These are phyloP conservation scores for Plasmodium gonderi DNA, from an alignment of 169 alveolate species.

Conservation along the genomic window DNA sequence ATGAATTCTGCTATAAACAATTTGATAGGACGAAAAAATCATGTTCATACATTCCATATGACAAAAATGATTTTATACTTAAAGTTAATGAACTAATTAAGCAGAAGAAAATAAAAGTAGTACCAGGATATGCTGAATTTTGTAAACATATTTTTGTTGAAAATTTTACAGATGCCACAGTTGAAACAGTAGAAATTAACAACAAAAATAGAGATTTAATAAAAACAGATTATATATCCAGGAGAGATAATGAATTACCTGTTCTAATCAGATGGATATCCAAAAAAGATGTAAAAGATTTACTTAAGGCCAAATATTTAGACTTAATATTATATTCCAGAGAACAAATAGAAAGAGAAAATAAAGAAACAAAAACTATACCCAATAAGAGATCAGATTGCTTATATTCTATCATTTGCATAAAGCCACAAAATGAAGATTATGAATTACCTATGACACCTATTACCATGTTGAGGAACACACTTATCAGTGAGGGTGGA, in stretches of 20 bases:
- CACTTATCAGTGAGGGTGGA: constrained; percentile 97
- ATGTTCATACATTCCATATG: constrained; percentile 79
- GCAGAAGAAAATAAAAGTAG: constrained; percentile 71
- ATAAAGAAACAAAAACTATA: constrained; percentile 69
- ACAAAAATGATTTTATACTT: constrained; percentile 77
- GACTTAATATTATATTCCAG: constrained; percentile 96
- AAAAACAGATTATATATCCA: constrained; percentile 93
- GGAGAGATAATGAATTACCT: constrained; percentile 96
- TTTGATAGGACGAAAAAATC: constrained; percentile 77
- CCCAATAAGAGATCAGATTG: constrained; percentile 48
- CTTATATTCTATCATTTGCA: constrained; percentile 79
- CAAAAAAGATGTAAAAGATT: constrained; percentile 79
- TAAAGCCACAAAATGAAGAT: constrained; percentile 82
- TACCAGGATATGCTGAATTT: constrained; percentile 98
- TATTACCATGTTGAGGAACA: constrained; percentile 97
- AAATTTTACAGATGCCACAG: constrained; percentile 94
- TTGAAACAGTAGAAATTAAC: constrained; percentile 92
- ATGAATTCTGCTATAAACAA: constrained; percentile 83
- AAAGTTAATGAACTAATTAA: constrained; percentile 80
- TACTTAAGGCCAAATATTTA: constrained; percentile 89
- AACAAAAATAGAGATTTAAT: constrained; percentile 90
- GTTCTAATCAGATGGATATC: constrained; percentile 96
- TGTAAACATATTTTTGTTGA: constrained; percentile 97
- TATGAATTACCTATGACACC: constrained; percentile 98
- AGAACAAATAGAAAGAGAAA: constrained; percentile 95